Percentiles rank a stretch among this genome's conserved stretches.
Conservation (phyloP, 2,329 filamentous ascomycete species). For the Hypoxylon sp. region DNA sequence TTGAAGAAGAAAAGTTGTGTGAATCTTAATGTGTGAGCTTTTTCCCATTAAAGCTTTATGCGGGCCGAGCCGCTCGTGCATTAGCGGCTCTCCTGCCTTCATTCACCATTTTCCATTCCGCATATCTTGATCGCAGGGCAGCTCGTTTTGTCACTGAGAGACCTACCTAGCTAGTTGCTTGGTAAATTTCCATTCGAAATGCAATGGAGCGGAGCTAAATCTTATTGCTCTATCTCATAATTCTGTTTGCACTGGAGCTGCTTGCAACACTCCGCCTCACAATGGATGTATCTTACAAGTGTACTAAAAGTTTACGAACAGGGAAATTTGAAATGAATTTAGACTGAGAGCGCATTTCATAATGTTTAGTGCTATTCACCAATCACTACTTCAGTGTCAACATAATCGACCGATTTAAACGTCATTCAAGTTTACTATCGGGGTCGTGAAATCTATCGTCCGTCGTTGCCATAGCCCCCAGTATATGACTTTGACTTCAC, state of each 20-base stretch:
- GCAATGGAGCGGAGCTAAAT: neutral
- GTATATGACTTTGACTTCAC: too few relatives aligned
- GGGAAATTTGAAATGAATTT: neutral
- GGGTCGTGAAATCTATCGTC: neutral
- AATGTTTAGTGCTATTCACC: neutral
- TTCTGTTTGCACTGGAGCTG: neutral
- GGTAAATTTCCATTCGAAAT: neutral
- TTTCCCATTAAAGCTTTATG: neutral
- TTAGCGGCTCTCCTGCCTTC: slow-evolving; percentile 20
- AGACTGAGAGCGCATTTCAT: neutral
- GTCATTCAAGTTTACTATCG: neutral
- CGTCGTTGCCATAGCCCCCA: neutral
- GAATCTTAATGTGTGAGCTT: slow-evolving; percentile 2
- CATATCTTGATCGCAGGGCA: neutral
- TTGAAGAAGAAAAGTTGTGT: neutral
- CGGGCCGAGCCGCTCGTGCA: slow-evolving; percentile 41
- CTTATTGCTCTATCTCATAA: neutral
- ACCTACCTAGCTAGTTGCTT: neutral
- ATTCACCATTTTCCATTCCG: neutral
- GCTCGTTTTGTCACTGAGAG: too few relatives aligned
- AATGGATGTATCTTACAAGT: too few relatives aligned
- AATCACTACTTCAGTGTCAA: too few relatives aligned
- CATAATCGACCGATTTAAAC: neutral
- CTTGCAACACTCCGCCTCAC: too few relatives aligned
- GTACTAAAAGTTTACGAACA: too few relatives aligned